phyloP scores from a whole-genome alignment of 352 stramenopile species.

The Phytophthora idaei region DNA sequence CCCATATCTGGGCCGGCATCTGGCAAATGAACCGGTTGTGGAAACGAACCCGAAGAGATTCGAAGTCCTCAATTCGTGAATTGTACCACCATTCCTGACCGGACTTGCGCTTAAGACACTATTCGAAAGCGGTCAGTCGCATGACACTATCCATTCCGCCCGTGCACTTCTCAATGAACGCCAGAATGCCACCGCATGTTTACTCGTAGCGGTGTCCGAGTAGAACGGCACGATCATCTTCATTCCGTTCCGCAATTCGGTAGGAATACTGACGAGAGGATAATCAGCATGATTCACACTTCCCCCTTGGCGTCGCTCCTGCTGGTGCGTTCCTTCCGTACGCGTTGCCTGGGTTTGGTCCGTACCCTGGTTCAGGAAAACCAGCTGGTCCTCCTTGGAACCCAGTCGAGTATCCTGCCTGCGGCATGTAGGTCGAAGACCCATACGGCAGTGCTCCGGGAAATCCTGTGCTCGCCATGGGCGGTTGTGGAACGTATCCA shows the following conservation, averaged over 20 bases:
- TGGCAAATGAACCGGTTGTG: constrained; percentile 9
- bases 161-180: background rate
- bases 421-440: too few species aligned
- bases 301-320: too few species aligned
- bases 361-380: too few species aligned
- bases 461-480: too few species aligned
- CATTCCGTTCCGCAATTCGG: background rate
- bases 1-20: background rate
- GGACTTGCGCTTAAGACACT: background rate
- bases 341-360: too few species aligned
- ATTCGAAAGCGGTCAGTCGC: background rate
- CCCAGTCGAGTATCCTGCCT: too few species aligned
- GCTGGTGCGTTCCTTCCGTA: too few species aligned
- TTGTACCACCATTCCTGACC: constrained; percentile 1
- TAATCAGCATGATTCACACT: too few species aligned
- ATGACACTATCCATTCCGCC: background rate
- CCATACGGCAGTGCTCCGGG: too few species aligned
- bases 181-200: background rate
- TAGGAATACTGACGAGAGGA: background rate
- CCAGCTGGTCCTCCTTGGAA: too few species aligned
- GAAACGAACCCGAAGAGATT: background rate
- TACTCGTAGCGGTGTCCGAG: background rate
- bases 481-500: too few species aligned
- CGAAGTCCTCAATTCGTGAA: constrained; percentile 1
- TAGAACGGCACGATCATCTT: constrained; percentile 6